These are phyloP conservation scores for Porpolomopsis calyptriformis DNA, from an alignment of 768 basidiomycete species.

Conservation along the genomic window DNA sequence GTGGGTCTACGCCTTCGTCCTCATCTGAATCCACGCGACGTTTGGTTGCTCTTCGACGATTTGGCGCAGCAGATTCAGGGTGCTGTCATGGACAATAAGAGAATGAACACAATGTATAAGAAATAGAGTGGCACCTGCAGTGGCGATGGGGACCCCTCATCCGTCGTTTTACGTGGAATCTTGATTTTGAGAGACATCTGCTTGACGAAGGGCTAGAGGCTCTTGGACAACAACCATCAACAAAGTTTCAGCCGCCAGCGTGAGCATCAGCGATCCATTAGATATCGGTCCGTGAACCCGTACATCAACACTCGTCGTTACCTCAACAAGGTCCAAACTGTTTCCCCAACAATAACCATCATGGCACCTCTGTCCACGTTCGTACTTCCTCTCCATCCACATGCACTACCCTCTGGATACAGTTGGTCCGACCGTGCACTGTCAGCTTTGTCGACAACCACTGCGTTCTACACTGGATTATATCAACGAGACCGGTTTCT, in stretches of 20 bases:
- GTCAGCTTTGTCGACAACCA: constrained; percentile 14
- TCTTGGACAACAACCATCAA: constrained; percentile 1
- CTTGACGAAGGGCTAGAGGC: constrained; percentile 1
- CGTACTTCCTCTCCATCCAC: constrained; percentile 14
- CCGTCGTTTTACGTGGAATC: constrained; percentile 4
- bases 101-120: not conserved
- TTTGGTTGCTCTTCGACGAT: constrained; percentile 1
- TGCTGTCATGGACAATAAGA: constrained; percentile 8
- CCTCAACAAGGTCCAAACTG: too few species aligned
- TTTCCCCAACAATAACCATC: too few species aligned
- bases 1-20: constrained; percentile 12
- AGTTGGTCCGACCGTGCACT: constrained; percentile 11
- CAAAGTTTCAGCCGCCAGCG: constrained; percentile 1
- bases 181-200: not conserved
- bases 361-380: constrained; percentile 13
- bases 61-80: constrained; percentile 9
- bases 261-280: too few species aligned
- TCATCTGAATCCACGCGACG: constrained; percentile 5
- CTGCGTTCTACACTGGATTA: constrained; percentile 13
- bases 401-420: constrained; percentile 14
- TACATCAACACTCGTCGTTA: too few species aligned
- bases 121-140: constrained; percentile 1
- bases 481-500: constrained; percentile 15
- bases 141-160: constrained; percentile 8
- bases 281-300: too few species aligned